These are phyloP conservation scores for Cornus controversa DNA, from an alignment of 148 eudicot species.

Conservation along the genomic window DNA sequence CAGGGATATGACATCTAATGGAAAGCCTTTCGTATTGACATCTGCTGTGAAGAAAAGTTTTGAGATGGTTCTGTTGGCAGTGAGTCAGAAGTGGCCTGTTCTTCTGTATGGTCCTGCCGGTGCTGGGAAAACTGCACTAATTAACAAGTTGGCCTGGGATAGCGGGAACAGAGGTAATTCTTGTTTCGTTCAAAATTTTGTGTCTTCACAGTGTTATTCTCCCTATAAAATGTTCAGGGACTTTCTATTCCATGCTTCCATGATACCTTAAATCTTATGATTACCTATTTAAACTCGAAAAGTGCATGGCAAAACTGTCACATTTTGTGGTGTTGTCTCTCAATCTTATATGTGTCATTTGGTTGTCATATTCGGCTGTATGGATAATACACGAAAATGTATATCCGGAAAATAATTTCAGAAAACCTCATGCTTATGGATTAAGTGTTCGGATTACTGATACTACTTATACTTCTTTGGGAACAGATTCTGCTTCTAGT, in stretches of 20 bases:
- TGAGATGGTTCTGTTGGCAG: constrained; percentile 84
- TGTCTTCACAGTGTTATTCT: not conserved
- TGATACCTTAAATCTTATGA: not conserved
- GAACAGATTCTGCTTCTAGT: not conserved
- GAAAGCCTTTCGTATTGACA: constrained; percentile 65
- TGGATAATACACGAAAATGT: too few relatives aligned
- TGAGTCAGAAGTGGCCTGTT: constrained; percentile 93
- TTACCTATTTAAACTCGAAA: not conserved
- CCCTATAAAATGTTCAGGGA: not conserved
- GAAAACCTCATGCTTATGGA: not conserved
- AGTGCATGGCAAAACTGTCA: not conserved
- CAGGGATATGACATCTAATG: constrained; percentile 21
- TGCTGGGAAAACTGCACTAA: constrained; percentile 81
- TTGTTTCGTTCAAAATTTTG: not conserved
- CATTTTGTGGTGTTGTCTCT: not conserved
- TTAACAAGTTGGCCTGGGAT: constrained; percentile 58
- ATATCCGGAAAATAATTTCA: not conserved
- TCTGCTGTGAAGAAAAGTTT: constrained; percentile 60
- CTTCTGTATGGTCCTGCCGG: constrained; percentile 95
- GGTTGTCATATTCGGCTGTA: not conserved
- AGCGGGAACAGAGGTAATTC: constrained; percentile 64
- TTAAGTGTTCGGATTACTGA: not conserved
- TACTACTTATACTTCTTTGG: not conserved
- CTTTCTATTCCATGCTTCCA: not conserved
- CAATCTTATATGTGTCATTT: not conserved